Evolutionary conservation across 371 early-diverging fungal genomes (phyloP).

Genomic region (Lichtheimia corymbifera): DNA sequence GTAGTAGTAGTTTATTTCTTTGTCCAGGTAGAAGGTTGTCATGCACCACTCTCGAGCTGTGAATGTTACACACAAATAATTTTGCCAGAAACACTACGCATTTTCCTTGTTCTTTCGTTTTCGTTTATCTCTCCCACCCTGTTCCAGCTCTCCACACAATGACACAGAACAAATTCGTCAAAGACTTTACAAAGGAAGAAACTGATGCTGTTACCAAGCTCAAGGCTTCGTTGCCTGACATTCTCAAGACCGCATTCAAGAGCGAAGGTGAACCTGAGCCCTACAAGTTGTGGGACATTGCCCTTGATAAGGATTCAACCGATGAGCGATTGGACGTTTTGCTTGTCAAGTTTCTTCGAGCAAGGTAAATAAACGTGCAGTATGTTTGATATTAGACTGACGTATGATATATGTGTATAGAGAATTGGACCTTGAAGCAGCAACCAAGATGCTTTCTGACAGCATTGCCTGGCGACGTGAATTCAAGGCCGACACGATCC

Average conservation of each 20-base stretch:
- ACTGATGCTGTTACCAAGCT: conserved; percentile 41
- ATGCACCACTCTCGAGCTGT: too few species aligned
- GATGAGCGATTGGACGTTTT: conserved; percentile 60
- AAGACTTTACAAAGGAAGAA: conserved; percentile 43
- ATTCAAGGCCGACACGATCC: conserved; percentile 44
- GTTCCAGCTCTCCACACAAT: neutral
- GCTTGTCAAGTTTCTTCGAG: conserved; percentile 57
- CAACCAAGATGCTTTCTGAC: conserved; percentile 53
- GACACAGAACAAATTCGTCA: conserved; percentile 25
- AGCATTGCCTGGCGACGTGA: conserved; percentile 58
- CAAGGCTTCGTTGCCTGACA: conserved; percentile 47
- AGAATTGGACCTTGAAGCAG: conserved; percentile 34
- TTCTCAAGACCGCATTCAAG: conserved; percentile 29
- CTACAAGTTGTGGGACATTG: conserved; percentile 53
- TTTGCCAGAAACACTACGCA: too few species aligned
- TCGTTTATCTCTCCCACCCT: too few species aligned
- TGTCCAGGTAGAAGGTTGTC: too few species aligned
- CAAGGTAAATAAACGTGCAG: conserved; percentile 34
- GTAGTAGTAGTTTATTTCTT: too few species aligned
- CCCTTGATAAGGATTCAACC: conserved; percentile 38
- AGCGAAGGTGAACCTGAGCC: conserved; percentile 31
- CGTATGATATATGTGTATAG: conserved; percentile 11
- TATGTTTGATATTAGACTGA: neutral
- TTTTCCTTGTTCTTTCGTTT: too few species aligned
- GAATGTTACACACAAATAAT: too few species aligned